Base-by-base conservation (phyloP, 345 rosid genomes). In the Salix koriyanagi region DNA sequence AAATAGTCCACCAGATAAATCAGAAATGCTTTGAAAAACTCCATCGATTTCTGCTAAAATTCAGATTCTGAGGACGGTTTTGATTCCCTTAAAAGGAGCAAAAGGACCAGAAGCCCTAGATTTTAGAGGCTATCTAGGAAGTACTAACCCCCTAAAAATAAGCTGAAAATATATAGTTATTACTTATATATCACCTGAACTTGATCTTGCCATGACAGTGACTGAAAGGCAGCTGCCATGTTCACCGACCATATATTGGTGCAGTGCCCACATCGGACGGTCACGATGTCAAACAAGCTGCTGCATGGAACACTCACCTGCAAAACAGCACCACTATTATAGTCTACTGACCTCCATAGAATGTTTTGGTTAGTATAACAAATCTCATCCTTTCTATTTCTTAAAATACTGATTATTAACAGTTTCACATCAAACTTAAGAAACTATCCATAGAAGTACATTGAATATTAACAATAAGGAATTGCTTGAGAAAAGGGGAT, bases 241-340 rank as follows among this genome's bases (percentile, higher is more conserved):
- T 95, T 93, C 75, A 95, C 98, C 30, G 99, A 95, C 99, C 94
- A 91, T 46, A 93, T 87, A 88, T 91, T 91, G 25, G 94, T 80
- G 90, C 99, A 95, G 92, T 91, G 97, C 61, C 97, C 99, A 79
- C 99, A 95, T 87, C 98, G 90, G 89, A 95, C 92, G 73, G 99
- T 95, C 82, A 95, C 99, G 32, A 90, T 85, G 79, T 93, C 99
- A 60, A 86, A 78, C 86, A 95, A 76, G 83, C 85, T 95, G 81
- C 90, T 93, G 91, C 97, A 88, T 79, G 99, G 99, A 61, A 95
- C 99, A 78, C 93, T 95, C 83, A 95, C 99, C 99, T 95, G 88
- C 82, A 76, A 76, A 3, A 56, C 72, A 67, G 12, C 72, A 23
- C 72, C 25, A 28, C 54, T 30, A 52, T 28, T 50, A 5, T 34